phyloP scores from a whole-genome alignment of 2,329 filamentous ascomycete species.

The Monosporascus sp. region DNA sequence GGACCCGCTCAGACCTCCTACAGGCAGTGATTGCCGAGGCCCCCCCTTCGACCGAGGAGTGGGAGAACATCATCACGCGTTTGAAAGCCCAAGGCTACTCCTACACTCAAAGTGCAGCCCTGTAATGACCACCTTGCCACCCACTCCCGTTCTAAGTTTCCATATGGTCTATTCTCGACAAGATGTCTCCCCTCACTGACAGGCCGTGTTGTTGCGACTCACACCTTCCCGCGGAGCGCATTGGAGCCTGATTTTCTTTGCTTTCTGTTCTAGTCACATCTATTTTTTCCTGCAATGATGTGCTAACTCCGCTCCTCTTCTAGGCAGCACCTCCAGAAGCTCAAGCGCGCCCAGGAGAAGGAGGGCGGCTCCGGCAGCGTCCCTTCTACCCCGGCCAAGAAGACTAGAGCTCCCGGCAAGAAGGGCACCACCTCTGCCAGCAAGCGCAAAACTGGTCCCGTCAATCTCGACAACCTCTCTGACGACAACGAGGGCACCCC shows the following conservation, averaged over 20 bases:
- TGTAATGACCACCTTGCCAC: conserved; percentile 24
- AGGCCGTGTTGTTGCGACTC: neutral
- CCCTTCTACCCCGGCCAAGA: conserved; percentile 36
- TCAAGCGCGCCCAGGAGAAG: conserved; percentile 26
- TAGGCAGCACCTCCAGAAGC: conserved; percentile 43
- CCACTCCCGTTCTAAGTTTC: neutral
- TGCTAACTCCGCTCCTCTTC: conserved; percentile 8
- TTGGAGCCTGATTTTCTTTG: no score
- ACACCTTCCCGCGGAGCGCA: neutral
- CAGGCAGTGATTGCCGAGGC: conserved; percentile 29
- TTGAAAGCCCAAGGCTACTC: conserved; percentile 30
- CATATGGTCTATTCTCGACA: no score
- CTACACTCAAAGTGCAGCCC: conserved; percentile 34
- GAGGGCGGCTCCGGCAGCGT: conserved; percentile 46
- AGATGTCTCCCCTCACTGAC: neutral
- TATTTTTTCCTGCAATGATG: neutral
- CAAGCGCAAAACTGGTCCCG: neutral
- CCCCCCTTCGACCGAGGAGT: conserved; percentile 28
- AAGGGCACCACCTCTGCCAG: neutral
- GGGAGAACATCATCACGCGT: conserved; percentile 25
- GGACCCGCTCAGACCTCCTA: conserved; percentile 34
- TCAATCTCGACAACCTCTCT: neutral
- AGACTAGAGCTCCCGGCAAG: conserved; percentile 1
- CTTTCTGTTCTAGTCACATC: neutral
- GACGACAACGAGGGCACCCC: neutral